A percentile compares a stretch with the other conserved stretches of the same genome.
These are phyloP conservation scores for Jackrogersella minutella DNA, from an alignment of 495 filamentous ascomycete species.

Conservation along the genomic window DNA sequence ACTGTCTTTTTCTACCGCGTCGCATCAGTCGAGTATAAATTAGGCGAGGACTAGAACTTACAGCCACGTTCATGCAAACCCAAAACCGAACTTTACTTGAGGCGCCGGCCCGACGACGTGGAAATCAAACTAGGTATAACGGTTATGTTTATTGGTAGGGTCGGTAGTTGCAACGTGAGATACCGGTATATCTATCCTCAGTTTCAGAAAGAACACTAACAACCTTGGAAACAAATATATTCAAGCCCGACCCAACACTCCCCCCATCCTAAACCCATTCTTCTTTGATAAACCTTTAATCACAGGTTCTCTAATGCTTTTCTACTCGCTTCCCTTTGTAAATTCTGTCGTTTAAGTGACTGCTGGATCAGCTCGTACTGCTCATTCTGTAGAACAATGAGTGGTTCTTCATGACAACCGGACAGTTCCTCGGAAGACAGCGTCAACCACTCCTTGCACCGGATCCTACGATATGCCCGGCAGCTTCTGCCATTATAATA, in stretches of 20 bases:
- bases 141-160: not conserved
- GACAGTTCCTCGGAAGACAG: conserved; percentile 1
- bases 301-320: not conserved
- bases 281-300: not conserved
- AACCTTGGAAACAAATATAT: too few species aligned
- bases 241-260: not conserved
- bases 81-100: not conserved
- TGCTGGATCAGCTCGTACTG: conserved; percentile 13
- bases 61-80: conserved; percentile 12
- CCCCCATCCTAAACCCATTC: not conserved
- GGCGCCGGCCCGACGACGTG: not conserved
- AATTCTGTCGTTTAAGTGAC: not conserved
- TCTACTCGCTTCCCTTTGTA: not conserved
- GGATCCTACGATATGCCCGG: conserved; percentile 19
- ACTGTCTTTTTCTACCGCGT: not conserved
- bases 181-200: not conserved
- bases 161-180: not conserved
- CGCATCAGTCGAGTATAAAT: not conserved
- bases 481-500: not conserved
- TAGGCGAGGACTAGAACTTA: not conserved
- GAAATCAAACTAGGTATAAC: not conserved
- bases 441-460: conserved; percentile 18
- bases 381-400: conserved; percentile 17
- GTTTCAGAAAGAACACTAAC: too few species aligned
- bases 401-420: conserved; percentile 1